Conservation (phyloP, 495 filamentous ascomycete species). For the Pyrenopolyporus hunteri region DNA sequence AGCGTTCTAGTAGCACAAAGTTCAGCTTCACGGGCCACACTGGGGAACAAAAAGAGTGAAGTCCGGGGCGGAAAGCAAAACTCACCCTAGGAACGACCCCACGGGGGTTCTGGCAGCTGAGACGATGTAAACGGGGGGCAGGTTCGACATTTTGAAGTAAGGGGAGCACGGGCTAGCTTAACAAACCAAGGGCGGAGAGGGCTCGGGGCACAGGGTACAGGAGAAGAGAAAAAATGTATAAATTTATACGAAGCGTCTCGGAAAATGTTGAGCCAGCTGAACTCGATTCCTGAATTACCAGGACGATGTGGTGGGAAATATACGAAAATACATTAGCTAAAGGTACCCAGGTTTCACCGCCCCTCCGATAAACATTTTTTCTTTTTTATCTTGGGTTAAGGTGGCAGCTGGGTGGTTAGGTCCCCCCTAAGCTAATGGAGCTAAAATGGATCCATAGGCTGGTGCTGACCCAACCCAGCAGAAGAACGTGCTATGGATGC, state of each 20-base stretch:
- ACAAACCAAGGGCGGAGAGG: slow-evolving; percentile 5
- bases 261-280: slow-evolving; percentile 16
- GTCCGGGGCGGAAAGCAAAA: slow-evolving; percentile 15
- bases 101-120: slow-evolving; percentile 88
- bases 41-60: slow-evolving; percentile 3
- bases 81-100: slow-evolving; percentile 90
- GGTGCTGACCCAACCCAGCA: no score
- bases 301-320: slow-evolving; percentile 10
- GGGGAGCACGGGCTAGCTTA: background rate
- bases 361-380: slow-evolving; percentile 34
- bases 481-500: no score
- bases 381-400: background rate
- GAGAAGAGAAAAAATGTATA: slow-evolving; percentile 3
- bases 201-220: background rate
- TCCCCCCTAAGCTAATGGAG: no score
- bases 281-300: background rate
- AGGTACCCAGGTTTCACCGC: no score
- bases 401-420: background rate
- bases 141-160: slow-evolving; percentile 58
- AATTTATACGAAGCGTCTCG: slow-evolving; percentile 7
- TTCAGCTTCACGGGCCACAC: slow-evolving; percentile 29
- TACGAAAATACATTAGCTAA: no score
- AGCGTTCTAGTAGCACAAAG: slow-evolving; percentile 62
- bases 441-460: no score
- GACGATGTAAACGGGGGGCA: slow-evolving; percentile 93